These are phyloP conservation scores for Acacia pycnantha DNA, from an alignment of 331 rosid species.

Conservation along the genomic window DNA sequence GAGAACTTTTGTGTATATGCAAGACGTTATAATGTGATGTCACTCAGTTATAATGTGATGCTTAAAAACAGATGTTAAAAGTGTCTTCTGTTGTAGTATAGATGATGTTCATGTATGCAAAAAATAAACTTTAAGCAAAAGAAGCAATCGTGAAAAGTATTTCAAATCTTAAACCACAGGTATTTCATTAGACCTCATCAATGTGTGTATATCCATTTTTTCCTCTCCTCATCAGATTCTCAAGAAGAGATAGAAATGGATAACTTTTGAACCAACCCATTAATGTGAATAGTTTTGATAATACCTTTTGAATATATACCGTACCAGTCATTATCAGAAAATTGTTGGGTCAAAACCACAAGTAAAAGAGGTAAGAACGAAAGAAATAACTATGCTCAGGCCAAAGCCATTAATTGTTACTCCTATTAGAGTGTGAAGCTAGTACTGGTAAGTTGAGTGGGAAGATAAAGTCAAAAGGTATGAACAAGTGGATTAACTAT, in stretches of 20 bases:
- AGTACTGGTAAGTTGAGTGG: background rate
- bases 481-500: constrained; percentile 5
- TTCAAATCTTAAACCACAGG: background rate
- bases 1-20: too few relatives aligned
- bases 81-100: too few relatives aligned
- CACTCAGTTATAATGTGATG: too few relatives aligned
- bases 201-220: background rate
- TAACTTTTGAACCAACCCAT: constrained; percentile 18
- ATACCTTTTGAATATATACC: background rate
- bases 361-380: background rate
- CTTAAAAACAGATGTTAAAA: too few relatives aligned
- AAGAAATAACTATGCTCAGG: background rate
- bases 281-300: background rate
- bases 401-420: background rate
- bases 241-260: background rate
- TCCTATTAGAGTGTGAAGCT: background rate
- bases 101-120: background rate
- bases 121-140: background rate
- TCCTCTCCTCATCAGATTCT: background rate
- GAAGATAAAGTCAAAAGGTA: background rate
- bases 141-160: background rate
- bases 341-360: constrained; percentile 12
- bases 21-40: too few relatives aligned
- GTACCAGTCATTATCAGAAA: background rate
- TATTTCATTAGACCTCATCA: background rate